Evolutionary conservation across 495 filamentous ascomycete species (phyloP), one percentile per base, ranked within the genome.

Genomic region (Daldinia loculata): DNA sequence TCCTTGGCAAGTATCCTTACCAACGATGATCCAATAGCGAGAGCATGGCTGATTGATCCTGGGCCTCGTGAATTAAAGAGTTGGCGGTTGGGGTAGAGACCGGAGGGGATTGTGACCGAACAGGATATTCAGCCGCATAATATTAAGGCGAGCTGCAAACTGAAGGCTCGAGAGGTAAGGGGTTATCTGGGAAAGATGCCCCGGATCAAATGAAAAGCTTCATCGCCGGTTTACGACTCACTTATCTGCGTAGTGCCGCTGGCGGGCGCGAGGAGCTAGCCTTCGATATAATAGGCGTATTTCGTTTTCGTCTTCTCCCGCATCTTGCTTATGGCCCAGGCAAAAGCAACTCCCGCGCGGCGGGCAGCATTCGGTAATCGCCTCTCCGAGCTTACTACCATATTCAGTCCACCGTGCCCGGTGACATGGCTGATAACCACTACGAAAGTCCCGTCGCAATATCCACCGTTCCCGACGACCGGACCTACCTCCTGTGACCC

Each of bases 381-480:
- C 12, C 70, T 83, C 19, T 75, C 76, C 24, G 77, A 79, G 9
- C 76, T 83, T 56, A 82, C 80, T 15, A 78, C 80, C 19, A 66
- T 83, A 38, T 83, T 83, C 71, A 76, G 61, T 24, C 80, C 78
- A 6, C 77, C 80, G 12, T 83, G 80, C 59, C 70, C 77, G 34
- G 79, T 75, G 4, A 76, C 75, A 17, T 82, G 80, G 80, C 74
- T 82, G 24, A 38, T 81, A 45, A 80, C 78, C 6, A 77, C 75
- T 2, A 80, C 76, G 29, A 76, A 75, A 72, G 45, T 76, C 61
- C 79, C 74, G 14, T 83, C 81, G 12, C 81, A 82, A 67, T 77
- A 76, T 32, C 81, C 80, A 5, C 29, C 71, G 2, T 81, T 83
- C 55, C 78, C 81, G 7, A 77, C 74, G 8, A 55, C 67, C 17